Conservation (phyloP, 2,329 filamentous ascomycete species). For the Arthroderma sp. region DNA sequence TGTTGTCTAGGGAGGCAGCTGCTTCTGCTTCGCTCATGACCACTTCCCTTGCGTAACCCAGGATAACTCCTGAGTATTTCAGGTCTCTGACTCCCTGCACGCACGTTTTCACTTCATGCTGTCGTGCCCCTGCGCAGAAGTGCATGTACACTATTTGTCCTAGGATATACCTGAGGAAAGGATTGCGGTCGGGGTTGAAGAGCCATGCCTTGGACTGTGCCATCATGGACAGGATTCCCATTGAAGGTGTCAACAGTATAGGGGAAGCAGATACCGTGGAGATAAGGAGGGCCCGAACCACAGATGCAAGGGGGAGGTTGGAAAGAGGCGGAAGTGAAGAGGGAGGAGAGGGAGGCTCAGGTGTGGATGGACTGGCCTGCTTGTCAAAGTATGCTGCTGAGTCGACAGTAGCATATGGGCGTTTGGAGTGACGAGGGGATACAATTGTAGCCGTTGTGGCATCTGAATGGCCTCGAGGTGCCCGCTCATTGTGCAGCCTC, state of each 20-base stretch:
- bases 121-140: conserved; percentile 74
- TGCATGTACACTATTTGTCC: conserved; percentile 81
- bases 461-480: too few species aligned
- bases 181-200: conserved; percentile 64
- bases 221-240: conserved; percentile 54
- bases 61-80: conserved; percentile 71
- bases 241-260: conserved; percentile 51
- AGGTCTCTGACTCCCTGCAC: conserved; percentile 54
- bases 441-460: background rate
- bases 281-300: conserved; percentile 10
- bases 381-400: conserved; percentile 1
- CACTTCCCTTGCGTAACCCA: conserved; percentile 73
- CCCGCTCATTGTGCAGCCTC: too few species aligned
- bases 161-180: conserved; percentile 53
- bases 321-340: conserved; percentile 8
- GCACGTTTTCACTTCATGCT: conserved; percentile 52
- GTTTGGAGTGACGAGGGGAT: conserved; percentile 1
- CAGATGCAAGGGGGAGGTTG: conserved; percentile 10
- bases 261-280: conserved; percentile 12
- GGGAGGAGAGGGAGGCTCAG: background rate
- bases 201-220: conserved; percentile 55
- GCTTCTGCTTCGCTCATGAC: conserved; percentile 45
- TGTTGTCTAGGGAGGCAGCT: conserved; percentile 1
- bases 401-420: conserved; percentile 2
- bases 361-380: background rate